phyloP scores from a whole-genome alignment of 2,329 filamentous ascomycete genomes.

The Aureobasidium namibiae region DNA sequence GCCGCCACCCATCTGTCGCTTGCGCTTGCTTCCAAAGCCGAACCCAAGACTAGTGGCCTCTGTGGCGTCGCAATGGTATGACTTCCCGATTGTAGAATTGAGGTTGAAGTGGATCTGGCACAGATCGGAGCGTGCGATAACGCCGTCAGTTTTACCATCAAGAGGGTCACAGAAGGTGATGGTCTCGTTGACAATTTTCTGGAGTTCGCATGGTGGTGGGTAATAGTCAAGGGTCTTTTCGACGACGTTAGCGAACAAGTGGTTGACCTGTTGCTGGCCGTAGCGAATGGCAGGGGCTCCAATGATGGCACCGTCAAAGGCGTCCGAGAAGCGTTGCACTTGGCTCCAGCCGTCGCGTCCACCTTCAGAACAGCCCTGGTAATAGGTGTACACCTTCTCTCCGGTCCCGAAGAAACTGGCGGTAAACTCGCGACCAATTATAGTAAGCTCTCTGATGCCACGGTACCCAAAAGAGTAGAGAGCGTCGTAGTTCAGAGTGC shows the following conservation, averaged over 20 bases:
- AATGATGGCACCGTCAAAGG: conserved; percentile 40
- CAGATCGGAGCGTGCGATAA: conserved; percentile 43
- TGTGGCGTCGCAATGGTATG: conserved; percentile 35
- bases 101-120: conserved; percentile 41
- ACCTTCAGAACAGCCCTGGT: conserved; percentile 48
- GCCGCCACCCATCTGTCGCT: background rate
- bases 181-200: conserved; percentile 46
- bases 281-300: conserved; percentile 42
- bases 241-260: conserved; percentile 33
- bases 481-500: conserved; percentile 44
- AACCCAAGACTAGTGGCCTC: conserved; percentile 5
- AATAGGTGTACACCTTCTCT: conserved; percentile 39
- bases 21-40: conserved; percentile 6
- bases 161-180: conserved; percentile 48
- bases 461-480: conserved; percentile 45
- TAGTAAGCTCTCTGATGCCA: conserved; percentile 44
- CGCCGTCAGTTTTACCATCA: conserved; percentile 47
- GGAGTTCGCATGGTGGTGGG: conserved; percentile 38
- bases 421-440: conserved; percentile 38
- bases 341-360: conserved; percentile 43
- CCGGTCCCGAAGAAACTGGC: conserved; percentile 30
- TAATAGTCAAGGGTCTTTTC: conserved; percentile 35
- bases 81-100: conserved; percentile 37
- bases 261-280: conserved; percentile 39
- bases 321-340: conserved; percentile 42